Base-by-base conservation (phyloP, 345 rosid species). In the Atalantia buxifolia region DNA sequence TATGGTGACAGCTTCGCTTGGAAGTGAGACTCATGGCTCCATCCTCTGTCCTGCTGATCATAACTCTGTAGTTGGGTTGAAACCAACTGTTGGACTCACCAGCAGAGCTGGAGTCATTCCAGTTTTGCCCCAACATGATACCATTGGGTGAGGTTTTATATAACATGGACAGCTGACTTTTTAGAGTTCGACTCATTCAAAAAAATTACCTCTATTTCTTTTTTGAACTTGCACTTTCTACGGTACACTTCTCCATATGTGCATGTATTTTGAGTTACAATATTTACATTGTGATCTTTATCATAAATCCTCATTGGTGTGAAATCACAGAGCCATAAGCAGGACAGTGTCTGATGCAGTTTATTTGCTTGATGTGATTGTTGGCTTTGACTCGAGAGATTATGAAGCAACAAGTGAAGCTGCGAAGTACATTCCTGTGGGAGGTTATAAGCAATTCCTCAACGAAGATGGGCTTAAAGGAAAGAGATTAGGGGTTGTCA, bases 291-390 rank as follows among this genome's bases (percentile, higher is more conserved):
- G 24, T 30, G 33, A 71, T 50, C 74, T 71, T 71, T 27, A n/a
- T 9, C 0, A n/a, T 38, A 63, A 71, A 76, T 75, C 50, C 7
- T 14, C 27, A 72, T 76, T 30, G 21, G 80, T 25, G 28, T 53
- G 74, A 71, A 68, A 71, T 71, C 40, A 71, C 82, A 91, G 95
- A 85, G 87, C 93, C 0, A 85, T 91, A 1, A 77, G 88, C 69
- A 84, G 93, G 85, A 90, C 93, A 5, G 90, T 91, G 42, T 55
- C 92, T 4, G 93, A 90, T 79, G 90, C 95, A 28, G 91, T 89
- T 64, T 81, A 85, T 67, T 85, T 90, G 35, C 91, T 90, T 56
- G 95, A 91, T 75, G 92, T 87, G 80, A 88, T 91, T 25, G 91
- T 64, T 13, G 92, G 92, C 56, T 80, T 81, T 33, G 93, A 91